Base-by-base conservation (phyloP, 352 stramenopile species). In the Vaucheria bursata region DNA sequence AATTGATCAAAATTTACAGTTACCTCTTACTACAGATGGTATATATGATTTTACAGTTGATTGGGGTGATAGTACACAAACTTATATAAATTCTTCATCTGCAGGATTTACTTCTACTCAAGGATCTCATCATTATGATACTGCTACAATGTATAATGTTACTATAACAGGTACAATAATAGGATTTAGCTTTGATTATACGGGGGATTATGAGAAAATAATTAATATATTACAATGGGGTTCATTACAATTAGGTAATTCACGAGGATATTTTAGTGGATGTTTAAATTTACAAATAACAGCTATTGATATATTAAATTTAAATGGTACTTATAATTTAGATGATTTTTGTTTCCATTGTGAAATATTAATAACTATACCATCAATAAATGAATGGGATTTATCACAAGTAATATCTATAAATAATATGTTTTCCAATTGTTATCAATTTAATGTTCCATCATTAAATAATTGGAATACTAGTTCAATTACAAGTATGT, bases 251-350 rank as follows among this genome's bases (percentile, higher is more conserved):
- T 59, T 59, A 25, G 18, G 18, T 18, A 25, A 59, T 59, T 59
- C 45, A 18, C 12, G 45, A 59, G 25, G 45, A 18, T 59, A 59
- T 59, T 59, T 59, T 59, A 18, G 12, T 59, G 25, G 45, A 18
- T 59, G 45, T 59, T 18, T 18, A 59, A 59, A 59, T 25, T 59
- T 59, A 59, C 18, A 59, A 18, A 18, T 59, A 59, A 59, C 25
- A 59, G 45, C 25, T 59, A 18, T 25, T 59, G 45, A 59, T 25
- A 59, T 59, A 59, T 59, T 59, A 59, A 25, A 59, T 59, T 59
- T 59, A 25, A 59, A 18, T 59, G 45, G 45, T 18, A 59, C 25
- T 59, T 18, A 18, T 59, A 59, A 59, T 59, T 59, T 59, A 25
- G 18, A 18, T 59, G 45, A 59, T 59, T 18, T 59, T 18, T 59